phyloP scores from a whole-genome alignment of 352 stramenopile species.

The Globisporangium radiosum region DNA sequence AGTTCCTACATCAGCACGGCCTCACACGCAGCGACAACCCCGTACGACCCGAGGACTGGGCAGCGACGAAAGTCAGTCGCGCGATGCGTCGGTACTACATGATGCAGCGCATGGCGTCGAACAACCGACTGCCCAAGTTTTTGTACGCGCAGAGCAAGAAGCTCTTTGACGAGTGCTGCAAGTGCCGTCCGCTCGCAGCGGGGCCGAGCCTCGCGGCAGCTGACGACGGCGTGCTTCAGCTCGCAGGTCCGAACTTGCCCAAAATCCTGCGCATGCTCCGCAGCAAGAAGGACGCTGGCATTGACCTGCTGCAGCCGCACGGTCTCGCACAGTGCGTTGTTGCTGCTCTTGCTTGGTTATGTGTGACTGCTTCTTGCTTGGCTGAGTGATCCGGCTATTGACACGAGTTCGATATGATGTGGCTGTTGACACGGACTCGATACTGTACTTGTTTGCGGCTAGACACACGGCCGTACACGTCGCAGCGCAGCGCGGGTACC shows the following conservation, averaged over 20 bases:
- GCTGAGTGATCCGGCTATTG: too few relatives aligned
- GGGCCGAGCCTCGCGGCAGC: conserved; percentile 30
- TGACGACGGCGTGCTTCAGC: conserved; percentile 51
- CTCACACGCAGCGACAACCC: conserved; percentile 17
- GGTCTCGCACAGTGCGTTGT: conserved; percentile 45
- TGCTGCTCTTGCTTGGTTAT: background rate
- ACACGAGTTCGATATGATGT: too few relatives aligned
- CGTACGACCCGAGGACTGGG: conserved; percentile 46
- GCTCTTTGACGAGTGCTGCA: conserved; percentile 73
- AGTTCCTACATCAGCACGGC: conserved; percentile 29
- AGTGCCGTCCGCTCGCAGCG: conserved; percentile 46
- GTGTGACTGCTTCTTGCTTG: background rate
- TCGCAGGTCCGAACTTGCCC: conserved; percentile 58
- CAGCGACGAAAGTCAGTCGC: conserved; percentile 39
- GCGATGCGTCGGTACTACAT: conserved; percentile 53
- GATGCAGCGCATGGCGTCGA: conserved; percentile 37
- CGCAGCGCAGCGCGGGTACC: conserved; percentile 67
- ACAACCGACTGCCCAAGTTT: conserved; percentile 34
- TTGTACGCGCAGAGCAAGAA: conserved; percentile 53
- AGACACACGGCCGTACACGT: conserved; percentile 54
- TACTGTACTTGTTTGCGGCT: background rate
- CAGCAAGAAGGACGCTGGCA: conserved; percentile 41
- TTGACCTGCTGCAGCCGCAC: conserved; percentile 63
- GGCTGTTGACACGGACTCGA: too few relatives aligned
- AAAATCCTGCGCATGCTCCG: conserved; percentile 53